Conservation (phyloP, 208 protist species). For the Borovskyia barvae region DNA sequence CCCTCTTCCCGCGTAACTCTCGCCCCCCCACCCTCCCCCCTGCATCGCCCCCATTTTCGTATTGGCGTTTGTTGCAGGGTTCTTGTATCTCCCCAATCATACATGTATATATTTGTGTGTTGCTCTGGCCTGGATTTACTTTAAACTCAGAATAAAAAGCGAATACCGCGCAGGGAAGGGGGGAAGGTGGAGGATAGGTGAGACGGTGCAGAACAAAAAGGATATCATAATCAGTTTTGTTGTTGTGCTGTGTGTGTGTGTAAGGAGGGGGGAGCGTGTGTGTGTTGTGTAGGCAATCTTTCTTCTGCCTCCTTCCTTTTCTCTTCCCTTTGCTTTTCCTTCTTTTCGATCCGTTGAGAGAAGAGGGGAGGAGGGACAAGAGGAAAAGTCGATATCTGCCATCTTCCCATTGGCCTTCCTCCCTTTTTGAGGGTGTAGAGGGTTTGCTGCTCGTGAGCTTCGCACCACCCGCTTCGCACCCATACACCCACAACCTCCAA, state of each 20-base stretch:
- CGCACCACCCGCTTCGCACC: not conserved
- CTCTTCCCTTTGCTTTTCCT: not conserved
- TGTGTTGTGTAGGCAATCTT: not conserved
- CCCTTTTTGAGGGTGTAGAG: too few species aligned
- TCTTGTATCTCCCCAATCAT: too few species aligned
- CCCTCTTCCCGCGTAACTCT: too few species aligned
- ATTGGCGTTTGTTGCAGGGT: too few species aligned
- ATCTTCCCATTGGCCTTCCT: too few species aligned
- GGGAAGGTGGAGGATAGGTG: too few species aligned
- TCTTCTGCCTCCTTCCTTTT: slow-evolving; percentile 1
- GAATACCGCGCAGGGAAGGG: too few species aligned
- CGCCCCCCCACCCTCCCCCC: too few species aligned
- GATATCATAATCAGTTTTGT: too few species aligned
- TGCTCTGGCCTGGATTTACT: not conserved
- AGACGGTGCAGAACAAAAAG: too few species aligned
- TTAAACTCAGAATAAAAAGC: not conserved
- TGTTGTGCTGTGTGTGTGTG: not conserved
- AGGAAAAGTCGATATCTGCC: too few species aligned
- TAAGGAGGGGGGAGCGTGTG: not conserved
- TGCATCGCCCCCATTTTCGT: not conserved
- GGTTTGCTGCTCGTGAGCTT: not conserved
- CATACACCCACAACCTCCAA: not conserved
- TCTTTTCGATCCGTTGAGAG: slow-evolving; percentile 2
- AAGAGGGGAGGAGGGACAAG: not conserved
- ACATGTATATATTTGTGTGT: not conserved